Conservation (phyloP, 768 basidiomycete species). For the Phlegmacium glaucopus region DNA sequence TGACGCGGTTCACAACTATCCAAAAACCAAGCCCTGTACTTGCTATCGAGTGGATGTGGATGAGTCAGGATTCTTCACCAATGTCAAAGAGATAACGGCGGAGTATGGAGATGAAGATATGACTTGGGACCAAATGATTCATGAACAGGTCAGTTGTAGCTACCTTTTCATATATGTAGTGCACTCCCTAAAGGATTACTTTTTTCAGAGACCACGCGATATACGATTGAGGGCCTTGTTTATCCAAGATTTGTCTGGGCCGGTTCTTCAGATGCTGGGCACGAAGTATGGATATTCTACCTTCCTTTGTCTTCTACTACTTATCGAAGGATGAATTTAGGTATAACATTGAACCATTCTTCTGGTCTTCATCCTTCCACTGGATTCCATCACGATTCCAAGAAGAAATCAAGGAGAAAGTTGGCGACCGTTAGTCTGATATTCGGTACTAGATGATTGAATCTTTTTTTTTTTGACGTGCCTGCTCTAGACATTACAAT, state of each 20-base stretch:
- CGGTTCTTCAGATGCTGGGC: slow-evolving; percentile 58
- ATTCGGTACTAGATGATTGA: too few relatives aligned
- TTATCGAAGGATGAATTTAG: slow-evolving; percentile 18
- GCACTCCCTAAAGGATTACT: slow-evolving; percentile 12
- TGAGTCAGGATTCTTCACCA: slow-evolving; percentile 33
- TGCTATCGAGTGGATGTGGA: slow-evolving; percentile 42
- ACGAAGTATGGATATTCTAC: slow-evolving; percentile 32
- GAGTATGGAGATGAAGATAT: slow-evolving; percentile 21
- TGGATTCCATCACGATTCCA: slow-evolving; percentile 67
- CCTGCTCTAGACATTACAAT: slow-evolving; percentile 46
- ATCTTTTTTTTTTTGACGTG: not conserved
- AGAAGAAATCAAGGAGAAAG: slow-evolving; percentile 34
- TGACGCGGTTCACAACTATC: slow-evolving; percentile 32
- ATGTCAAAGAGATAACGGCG: slow-evolving; percentile 22
- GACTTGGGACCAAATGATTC: slow-evolving; percentile 35
- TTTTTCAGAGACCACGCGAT: slow-evolving; percentile 1
- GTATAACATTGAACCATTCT: slow-evolving; percentile 58
- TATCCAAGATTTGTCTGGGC: slow-evolving; percentile 46
- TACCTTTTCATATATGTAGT: slow-evolving; percentile 37
- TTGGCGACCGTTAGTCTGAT: slow-evolving; percentile 45
- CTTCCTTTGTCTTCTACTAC: not conserved
- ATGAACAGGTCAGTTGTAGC: slow-evolving; percentile 29
- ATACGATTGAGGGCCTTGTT: slow-evolving; percentile 48
- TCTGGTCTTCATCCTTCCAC: slow-evolving; percentile 59
- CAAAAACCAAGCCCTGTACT: slow-evolving; percentile 21